phyloP scores from a whole-genome alignment of 2,329 filamentous ascomycete genomes.

The Fusarium nelsonii region DNA sequence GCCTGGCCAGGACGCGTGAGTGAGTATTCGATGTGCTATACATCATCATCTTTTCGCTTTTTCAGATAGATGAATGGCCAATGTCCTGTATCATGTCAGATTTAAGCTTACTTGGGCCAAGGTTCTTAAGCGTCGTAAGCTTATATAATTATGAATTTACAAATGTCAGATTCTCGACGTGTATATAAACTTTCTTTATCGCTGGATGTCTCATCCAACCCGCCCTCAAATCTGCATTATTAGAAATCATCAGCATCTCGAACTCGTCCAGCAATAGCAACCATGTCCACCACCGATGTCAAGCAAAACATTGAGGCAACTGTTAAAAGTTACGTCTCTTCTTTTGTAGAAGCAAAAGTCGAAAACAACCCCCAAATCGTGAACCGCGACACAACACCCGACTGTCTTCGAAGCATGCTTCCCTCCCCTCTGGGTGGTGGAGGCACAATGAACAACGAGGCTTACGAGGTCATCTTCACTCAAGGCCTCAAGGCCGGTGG shows the following conservation, averaged over 20 bases:
- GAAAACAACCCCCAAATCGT: constrained; percentile 14
- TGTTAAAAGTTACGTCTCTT: constrained; percentile 6
- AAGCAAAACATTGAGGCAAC: constrained; percentile 23
- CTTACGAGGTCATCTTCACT: constrained; percentile 14
- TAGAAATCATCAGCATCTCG: background rate
- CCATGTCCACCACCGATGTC: constrained; percentile 8
- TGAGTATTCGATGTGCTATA: no score
- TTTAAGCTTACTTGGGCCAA: background rate
- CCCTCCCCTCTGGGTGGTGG: constrained; percentile 1
- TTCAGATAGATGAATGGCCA: background rate
- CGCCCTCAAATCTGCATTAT: no score
- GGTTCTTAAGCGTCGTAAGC: background rate
- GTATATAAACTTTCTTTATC: background rate
- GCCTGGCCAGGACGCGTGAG: no score
- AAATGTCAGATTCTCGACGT: background rate
- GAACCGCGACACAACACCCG: constrained; percentile 9
- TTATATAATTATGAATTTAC: background rate
- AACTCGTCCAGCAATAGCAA: background rate
- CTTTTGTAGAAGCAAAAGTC: constrained; percentile 15
- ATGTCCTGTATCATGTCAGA: background rate
- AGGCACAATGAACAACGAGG: constrained; percentile 14
- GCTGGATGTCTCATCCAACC: no score
- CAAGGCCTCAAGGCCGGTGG: constrained; percentile 14
- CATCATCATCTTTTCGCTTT: background rate
- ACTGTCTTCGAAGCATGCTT: constrained; percentile 24